Percentiles rank a stretch among this genome's conserved stretches.
phyloP scores from a whole-genome alignment of 345 rosid genomes.

The Brassica juncea region DNA sequence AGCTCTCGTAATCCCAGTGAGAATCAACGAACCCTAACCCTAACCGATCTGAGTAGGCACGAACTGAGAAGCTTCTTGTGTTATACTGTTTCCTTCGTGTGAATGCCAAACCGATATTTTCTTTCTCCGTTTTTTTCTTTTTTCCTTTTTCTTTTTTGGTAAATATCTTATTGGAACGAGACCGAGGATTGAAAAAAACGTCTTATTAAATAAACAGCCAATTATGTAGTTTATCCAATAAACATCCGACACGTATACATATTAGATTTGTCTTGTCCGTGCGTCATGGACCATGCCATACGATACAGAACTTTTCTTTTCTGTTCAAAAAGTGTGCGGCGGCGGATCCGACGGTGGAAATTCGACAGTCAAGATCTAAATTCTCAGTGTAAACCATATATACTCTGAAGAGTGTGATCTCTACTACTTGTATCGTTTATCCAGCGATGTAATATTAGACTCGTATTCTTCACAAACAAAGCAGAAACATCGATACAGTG shows the following conservation, averaged over 20 bases:
- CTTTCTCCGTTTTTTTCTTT: background rate
- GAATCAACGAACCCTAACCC: constrained; percentile 31
- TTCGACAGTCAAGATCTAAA: constrained; percentile 15
- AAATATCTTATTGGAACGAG: constrained; percentile 14
- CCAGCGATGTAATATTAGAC: background rate
- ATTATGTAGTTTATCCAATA: constrained; percentile 1
- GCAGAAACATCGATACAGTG: constrained; percentile 5
- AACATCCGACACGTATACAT: background rate
- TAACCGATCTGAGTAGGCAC: constrained; percentile 37
- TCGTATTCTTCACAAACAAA: constrained; percentile 29
- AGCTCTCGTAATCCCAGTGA: constrained; percentile 14
- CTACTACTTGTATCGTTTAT: background rate
- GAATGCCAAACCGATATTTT: constrained; percentile 25
- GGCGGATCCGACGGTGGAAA: constrained; percentile 33
- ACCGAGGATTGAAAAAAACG: constrained; percentile 16
- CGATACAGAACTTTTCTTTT: background rate
- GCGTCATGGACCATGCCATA: background rate
- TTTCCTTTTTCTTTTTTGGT: background rate
- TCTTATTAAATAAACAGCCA: constrained; percentile 8
- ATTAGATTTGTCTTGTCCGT: constrained; percentile 7
- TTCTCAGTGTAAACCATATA: background rate
- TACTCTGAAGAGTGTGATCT: background rate
- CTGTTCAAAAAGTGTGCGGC: background rate
- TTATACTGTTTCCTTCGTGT: constrained; percentile 26
- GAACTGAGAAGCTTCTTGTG: constrained; percentile 26